Evolutionary conservation across 768 basidiomycete species (phyloP).

Genomic region (Arthromyces matolae): DNA sequence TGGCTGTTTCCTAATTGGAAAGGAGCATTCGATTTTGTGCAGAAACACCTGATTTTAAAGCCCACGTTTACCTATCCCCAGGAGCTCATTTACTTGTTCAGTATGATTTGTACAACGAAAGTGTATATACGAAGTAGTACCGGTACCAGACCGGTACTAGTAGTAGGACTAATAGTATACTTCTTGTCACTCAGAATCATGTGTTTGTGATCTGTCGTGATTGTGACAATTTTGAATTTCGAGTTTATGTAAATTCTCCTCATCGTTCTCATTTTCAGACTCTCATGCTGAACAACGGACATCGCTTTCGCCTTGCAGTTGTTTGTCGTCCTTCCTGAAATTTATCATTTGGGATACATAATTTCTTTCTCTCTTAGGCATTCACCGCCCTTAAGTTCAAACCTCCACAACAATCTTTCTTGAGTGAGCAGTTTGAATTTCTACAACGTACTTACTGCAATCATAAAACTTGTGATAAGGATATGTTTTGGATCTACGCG

Average conservation of each 20-base stretch:
- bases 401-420: slow-evolving; percentile 36
- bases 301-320: slow-evolving; percentile 39
- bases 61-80: too few relatives aligned
- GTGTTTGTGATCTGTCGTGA: slow-evolving; percentile 5
- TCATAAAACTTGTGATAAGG: slow-evolving; percentile 33
- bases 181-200: neutral
- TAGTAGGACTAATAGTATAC: too few relatives aligned
- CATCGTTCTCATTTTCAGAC: too few relatives aligned
- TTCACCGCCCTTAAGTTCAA: slow-evolving; percentile 43
- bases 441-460: too few relatives aligned
- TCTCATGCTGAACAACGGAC: slow-evolving; percentile 17
- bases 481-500: slow-evolving; percentile 40
- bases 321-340: slow-evolving; percentile 25
- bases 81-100: too few relatives aligned
- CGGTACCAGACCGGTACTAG: too few relatives aligned
- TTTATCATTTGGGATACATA: too few relatives aligned
- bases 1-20: neutral
- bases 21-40: neutral
- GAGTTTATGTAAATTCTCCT: too few relatives aligned
- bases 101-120: too few relatives aligned
- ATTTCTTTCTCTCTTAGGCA: slow-evolving; percentile 35
- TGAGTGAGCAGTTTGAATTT: too few relatives aligned
- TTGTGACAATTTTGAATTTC: slow-evolving; percentile 1
- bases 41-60: too few relatives aligned
- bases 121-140: neutral